Evolutionary conservation across 2,329 filamentous ascomycete species (phyloP), one percentile per base, ranked within the genome.

Genomic region (Microsporum ferrugineum): DNA sequence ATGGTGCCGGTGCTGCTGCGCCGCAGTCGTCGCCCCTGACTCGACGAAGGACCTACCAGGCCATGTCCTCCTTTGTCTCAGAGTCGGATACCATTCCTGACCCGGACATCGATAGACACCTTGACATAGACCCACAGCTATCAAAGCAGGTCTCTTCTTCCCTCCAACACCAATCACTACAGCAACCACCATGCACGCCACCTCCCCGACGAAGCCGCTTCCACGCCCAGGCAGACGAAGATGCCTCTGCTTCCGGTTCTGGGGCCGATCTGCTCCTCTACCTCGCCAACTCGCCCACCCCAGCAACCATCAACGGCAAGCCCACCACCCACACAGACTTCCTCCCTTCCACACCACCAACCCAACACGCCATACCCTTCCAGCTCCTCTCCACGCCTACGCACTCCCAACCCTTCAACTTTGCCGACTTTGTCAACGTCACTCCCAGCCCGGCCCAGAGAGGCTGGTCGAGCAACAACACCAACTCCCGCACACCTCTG

Each of bases 381-480:
- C 77, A 80, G 60, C 73, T 84, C 60, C 79, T 81, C 34, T 72
- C 74, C 1, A 84, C 82, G 10, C 79, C 82, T 79, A 84, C 82
- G 10, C 79, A 82, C 79, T 87, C 87, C 14, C 88, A 91, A 70
- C 83, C 80, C 57, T 95, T 97, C 74, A 95, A 97, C 77, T 95
- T 97, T 76, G 85, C 91, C 59, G 94, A 99, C 71, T 99, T 96
- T 75, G 87, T 97, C 71, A 96, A 97, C 75, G 92, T 97, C 72
- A 96, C 94, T 5, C 94, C 94, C 0, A 96, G 90, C 70, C 94
- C 94, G 23, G 94, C 90, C 31, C 94, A 96, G 76, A 89, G 85
- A 67, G 82, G 86, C 7, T 96, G 91, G 88, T 27, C 45, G 2
- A 17, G 4, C 12, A 17, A n/a, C 29, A 31, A 31, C 23, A 29